Conservation (phyloP, 768 basidiomycete species). For the Suillus fuscotomentosus region DNA sequence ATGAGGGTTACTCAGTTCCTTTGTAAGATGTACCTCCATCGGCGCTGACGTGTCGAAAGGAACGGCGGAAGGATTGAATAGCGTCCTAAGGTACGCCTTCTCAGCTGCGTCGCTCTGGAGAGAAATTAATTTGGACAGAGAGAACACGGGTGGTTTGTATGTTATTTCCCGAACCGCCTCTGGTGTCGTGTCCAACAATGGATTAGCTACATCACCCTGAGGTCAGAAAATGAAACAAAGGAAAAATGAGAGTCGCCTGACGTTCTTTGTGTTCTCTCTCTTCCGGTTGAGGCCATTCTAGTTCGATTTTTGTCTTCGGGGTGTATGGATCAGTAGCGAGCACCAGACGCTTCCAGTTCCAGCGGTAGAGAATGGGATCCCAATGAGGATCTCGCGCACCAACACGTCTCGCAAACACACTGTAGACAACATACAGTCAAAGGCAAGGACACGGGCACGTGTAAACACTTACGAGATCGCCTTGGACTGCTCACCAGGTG, state of each 20-base stretch:
- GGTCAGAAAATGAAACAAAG: background rate
- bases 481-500: conserved; percentile 34
- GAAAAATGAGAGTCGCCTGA: conserved; percentile 3
- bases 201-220: conserved; percentile 21
- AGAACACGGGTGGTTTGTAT: conserved; percentile 61
- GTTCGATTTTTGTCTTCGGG: conserved; percentile 45
- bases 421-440: conserved; percentile 26
- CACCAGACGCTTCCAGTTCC: conserved; percentile 73
- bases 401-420: conserved; percentile 77
- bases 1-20: conserved; percentile 80
- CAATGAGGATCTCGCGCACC: conserved; percentile 60
- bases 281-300: conserved; percentile 70
- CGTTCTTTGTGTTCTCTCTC: conserved; percentile 36
- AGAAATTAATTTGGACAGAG: conserved; percentile 33
- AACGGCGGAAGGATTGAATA: conserved; percentile 38
- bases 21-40: conserved; percentile 61
- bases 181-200: conserved; percentile 61
- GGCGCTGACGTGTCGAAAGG: conserved; percentile 53
- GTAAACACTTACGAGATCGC: conserved; percentile 43
- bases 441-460: background rate
- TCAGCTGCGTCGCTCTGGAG: conserved; percentile 47
- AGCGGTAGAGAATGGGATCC: conserved; percentile 53
- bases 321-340: conserved; percentile 60
- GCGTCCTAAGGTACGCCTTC: conserved; percentile 57
- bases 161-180: conserved; percentile 68